phyloP scores from a whole-genome alignment of 2,329 filamentous ascomycete genomes.

The Neofusicoccum cordaticola region DNA sequence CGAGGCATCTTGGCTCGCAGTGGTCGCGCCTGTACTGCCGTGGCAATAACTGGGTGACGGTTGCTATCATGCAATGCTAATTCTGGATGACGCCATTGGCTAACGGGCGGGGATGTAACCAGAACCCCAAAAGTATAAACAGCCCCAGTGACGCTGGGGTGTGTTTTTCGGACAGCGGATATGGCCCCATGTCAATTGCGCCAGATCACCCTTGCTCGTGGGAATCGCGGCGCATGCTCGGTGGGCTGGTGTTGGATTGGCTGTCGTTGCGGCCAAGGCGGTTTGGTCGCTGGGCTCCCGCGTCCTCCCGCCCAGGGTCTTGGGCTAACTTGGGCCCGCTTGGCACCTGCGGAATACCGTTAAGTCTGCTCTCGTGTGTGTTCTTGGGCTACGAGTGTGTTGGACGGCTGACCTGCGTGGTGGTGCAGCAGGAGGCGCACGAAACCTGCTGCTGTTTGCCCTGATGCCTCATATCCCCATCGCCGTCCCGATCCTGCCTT shows the following conservation, averaged over 20 bases:
- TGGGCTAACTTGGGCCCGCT: neutral
- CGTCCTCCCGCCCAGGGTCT: neutral
- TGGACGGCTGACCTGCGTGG: neutral
- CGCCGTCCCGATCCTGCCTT: neutral
- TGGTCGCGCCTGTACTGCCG: neutral
- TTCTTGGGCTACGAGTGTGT: neutral
- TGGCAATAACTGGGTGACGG: neutral
- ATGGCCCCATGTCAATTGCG: neutral
- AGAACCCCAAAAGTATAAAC: neutral
- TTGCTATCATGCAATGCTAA: conserved; percentile 15
- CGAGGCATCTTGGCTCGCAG: neutral
- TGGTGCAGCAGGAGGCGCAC: neutral
- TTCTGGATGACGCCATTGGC: conserved; percentile 16
- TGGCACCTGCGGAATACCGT: conserved; percentile 3
- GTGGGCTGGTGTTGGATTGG: neutral
- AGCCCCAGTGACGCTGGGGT: neutral
- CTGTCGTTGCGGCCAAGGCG: neutral
- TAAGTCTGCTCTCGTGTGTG: neutral
- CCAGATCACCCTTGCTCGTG: neutral
- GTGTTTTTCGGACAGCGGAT: neutral
- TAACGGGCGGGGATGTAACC: conserved; percentile 7
- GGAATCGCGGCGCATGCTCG: neutral
- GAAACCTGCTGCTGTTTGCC: neutral
- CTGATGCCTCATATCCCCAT: neutral
- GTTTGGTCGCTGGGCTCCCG: neutral